A percentile compares a stretch with the other conserved stretches of the same genome.
Conservation (phyloP, 768 basidiomycete genomes). For the Pleurotus platypus region DNA sequence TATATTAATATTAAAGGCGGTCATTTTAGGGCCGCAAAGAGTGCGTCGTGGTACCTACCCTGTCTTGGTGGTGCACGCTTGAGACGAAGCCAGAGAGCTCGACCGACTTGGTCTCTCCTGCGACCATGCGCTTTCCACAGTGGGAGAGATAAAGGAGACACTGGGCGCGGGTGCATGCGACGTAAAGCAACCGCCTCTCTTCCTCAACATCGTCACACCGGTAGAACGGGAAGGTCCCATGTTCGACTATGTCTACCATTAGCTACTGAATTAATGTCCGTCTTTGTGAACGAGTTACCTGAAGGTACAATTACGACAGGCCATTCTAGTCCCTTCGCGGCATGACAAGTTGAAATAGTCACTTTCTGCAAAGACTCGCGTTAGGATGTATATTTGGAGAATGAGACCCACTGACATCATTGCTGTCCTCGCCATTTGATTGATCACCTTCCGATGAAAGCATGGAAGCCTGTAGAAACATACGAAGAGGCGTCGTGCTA, state of each 20-base stretch:
- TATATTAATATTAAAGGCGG: slow-evolving; percentile 8
- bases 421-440: slow-evolving; percentile 45
- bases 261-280: neutral
- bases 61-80: slow-evolving; percentile 33
- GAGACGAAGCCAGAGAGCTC: slow-evolving; percentile 58
- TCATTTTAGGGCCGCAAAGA: too few relatives aligned
- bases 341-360: slow-evolving; percentile 81
- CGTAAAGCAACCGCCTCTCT: slow-evolving; percentile 85
- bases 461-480: slow-evolving; percentile 78
- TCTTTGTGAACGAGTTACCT: slow-evolving; percentile 31
- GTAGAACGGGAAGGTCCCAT: slow-evolving; percentile 73
- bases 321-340: slow-evolving; percentile 92
- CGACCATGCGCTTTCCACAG: slow-evolving; percentile 43
- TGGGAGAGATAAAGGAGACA: slow-evolving; percentile 59
- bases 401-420: slow-evolving; percentile 30
- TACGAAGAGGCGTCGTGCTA: slow-evolving; percentile 58
- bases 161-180: slow-evolving; percentile 86
- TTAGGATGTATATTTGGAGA: neutral
- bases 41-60: slow-evolving; percentile 28
- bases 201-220: slow-evolving; percentile 75
- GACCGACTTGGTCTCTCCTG: slow-evolving; percentile 50
- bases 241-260: slow-evolving; percentile 47
- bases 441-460: slow-evolving; percentile 76
- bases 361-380: slow-evolving; percentile 53
- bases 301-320: slow-evolving; percentile 82